Percentiles rank a stretch among this genome's conserved stretches.
Evolutionary conservation across 2,329 filamentous ascomycete genomes (phyloP).

Genomic region (Aureobasidium leucospermi): DNA sequence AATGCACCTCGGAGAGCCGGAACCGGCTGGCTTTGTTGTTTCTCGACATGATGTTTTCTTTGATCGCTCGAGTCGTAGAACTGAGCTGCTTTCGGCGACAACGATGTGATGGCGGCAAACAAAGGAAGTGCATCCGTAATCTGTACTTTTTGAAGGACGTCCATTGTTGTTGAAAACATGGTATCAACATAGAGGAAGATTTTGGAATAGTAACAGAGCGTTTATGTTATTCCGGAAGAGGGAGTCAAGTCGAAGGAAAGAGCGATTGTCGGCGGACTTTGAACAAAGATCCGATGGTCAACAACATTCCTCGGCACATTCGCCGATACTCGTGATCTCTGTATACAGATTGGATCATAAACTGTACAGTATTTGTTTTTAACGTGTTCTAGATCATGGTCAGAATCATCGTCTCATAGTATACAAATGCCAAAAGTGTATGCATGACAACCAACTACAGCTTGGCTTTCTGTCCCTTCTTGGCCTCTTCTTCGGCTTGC

Average conservation of each 20-base stretch:
- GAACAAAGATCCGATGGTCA: background rate
- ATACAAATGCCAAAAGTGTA: background rate
- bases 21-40: background rate
- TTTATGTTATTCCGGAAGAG: no score
- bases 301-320: background rate
- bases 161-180: background rate
- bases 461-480: slow-evolving; percentile 32
- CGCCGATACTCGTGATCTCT: background rate
- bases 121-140: background rate
- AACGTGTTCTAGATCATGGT: no score
- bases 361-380: no score
- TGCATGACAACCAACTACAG: slow-evolving; percentile 22
- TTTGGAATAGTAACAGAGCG: no score
- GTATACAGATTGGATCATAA: background rate
- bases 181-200: no score
- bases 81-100: background rate
- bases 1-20: background rate
- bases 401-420: background rate
- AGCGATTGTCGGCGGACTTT: background rate
- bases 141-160: background rate
- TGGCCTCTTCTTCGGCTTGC: slow-evolving; percentile 35
- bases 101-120: background rate
- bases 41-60: background rate
- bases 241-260: background rate
- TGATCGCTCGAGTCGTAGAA: background rate